These are phyloP conservation scores for Eucalyptus leucophloia DNA, from an alignment of 345 rosid species.

Conservation along the genomic window DNA sequence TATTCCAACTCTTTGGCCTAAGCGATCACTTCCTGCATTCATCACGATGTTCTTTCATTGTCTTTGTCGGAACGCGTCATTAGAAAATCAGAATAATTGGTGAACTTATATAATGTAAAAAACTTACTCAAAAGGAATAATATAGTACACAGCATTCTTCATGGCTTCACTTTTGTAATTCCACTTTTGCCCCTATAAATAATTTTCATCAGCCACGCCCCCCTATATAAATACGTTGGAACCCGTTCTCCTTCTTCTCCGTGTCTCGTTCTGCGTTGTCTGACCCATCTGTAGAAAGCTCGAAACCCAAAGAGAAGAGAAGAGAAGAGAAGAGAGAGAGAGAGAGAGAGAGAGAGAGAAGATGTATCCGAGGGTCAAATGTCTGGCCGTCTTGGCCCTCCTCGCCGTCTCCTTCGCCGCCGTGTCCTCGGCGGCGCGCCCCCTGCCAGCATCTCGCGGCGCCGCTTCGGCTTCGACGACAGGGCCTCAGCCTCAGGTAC, in stretches of 20 bases:
- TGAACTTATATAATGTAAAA: no score
- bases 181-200: not conserved
- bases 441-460: not conserved
- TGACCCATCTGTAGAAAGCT: not conserved
- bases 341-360: not conserved
- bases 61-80: not conserved
- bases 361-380: not conserved
- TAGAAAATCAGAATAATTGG: no score
- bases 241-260: not conserved
- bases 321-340: not conserved
- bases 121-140: no score
- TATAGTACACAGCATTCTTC: no score
- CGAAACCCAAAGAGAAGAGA: not conserved
- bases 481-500: not conserved
- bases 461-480: not conserved
- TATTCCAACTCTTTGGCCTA: not conserved
- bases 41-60: not conserved
- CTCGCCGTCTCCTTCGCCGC: not conserved
- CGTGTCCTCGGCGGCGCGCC: not conserved
- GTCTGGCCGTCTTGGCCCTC: not conserved
- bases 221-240: not conserved
- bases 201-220: not conserved
- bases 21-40: not conserved
- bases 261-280: not conserved
- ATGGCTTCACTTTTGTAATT: no score